phyloP scores from a whole-genome alignment of 2,329 filamentous ascomycete genomes.

The Cordyceps javanica region DNA sequence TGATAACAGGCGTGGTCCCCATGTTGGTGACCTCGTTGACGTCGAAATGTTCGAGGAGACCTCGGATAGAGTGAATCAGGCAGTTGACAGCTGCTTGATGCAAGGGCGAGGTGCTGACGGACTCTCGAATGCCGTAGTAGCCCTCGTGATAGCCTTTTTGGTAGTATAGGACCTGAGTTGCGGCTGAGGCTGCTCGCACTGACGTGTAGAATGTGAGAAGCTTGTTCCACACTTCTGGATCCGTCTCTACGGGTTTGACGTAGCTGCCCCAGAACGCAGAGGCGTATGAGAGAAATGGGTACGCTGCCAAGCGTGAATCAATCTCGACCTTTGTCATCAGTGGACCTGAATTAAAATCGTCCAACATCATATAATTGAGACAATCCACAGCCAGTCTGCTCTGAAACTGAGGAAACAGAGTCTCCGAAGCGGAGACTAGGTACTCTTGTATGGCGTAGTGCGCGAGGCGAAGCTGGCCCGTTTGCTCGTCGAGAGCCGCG shows the following conservation, averaged over 20 bases:
- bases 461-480: neutral
- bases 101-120: conserved; percentile 13
- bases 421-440: neutral
- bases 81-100: conserved; percentile 10
- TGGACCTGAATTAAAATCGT: conserved; percentile 11
- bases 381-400: neutral
- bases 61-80: neutral
- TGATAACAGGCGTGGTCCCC: conserved; percentile 2
- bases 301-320: neutral
- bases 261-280: neutral
- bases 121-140: conserved; percentile 11
- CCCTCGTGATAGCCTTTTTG: conserved; percentile 2
- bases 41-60: neutral
- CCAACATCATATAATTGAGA: conserved; percentile 9
- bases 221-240: neutral
- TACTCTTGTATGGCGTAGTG: conserved; percentile 15
- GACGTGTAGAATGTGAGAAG: neutral
- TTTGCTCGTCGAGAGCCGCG: conserved; percentile 11
- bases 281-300: conserved; percentile 12
- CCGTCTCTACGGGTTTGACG: neutral
- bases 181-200: neutral
- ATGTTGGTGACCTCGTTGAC: neutral
- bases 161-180: neutral
- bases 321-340: neutral
- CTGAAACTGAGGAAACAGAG: conserved; percentile 6